phyloP scores from a whole-genome alignment of 2,329 filamentous ascomycete genomes.

The Aspergillus viridinutans region DNA sequence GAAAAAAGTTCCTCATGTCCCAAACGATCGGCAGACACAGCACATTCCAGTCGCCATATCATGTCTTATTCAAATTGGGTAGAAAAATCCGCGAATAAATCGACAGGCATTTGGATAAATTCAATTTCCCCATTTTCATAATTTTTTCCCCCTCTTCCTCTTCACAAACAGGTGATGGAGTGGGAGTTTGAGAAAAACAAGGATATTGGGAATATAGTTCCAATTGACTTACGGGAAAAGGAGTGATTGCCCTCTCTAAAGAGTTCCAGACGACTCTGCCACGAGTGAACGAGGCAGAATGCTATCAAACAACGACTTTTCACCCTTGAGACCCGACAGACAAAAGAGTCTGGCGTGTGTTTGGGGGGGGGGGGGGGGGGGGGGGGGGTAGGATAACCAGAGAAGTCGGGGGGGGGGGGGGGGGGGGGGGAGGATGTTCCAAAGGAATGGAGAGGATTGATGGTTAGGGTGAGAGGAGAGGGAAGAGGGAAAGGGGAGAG shows the following conservation, averaged over 20 bases:
- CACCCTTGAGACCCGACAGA: constrained; percentile 22
- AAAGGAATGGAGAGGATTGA: constrained; percentile 7
- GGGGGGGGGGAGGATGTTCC: not conserved
- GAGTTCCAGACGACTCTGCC: constrained; percentile 24
- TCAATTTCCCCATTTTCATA: not conserved
- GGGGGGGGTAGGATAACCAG: too few relatives aligned
- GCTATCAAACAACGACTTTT: constrained; percentile 16
- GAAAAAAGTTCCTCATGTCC: not conserved
- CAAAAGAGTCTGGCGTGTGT: constrained; percentile 16
- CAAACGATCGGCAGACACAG: not conserved
- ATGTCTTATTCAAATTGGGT: not conserved
- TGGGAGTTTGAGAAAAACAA: not conserved
- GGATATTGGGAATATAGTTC: not conserved
- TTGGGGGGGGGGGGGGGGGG: too few relatives aligned
- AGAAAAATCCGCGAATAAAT: not conserved
- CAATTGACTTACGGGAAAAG: constrained; percentile 25
- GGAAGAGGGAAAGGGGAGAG: constrained; percentile 23
- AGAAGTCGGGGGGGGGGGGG: too few relatives aligned
- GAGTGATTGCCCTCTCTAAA: constrained; percentile 18
- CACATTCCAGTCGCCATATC: not conserved
- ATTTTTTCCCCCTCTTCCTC: not conserved
- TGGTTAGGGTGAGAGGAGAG: constrained; percentile 15
- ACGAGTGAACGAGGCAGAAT: constrained; percentile 34
- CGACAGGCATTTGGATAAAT: not conserved
- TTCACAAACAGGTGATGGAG: not conserved